phyloP scores from a whole-genome alignment of 2,329 filamentous ascomycete species.

The Pseudogymnoascus sp. region DNA sequence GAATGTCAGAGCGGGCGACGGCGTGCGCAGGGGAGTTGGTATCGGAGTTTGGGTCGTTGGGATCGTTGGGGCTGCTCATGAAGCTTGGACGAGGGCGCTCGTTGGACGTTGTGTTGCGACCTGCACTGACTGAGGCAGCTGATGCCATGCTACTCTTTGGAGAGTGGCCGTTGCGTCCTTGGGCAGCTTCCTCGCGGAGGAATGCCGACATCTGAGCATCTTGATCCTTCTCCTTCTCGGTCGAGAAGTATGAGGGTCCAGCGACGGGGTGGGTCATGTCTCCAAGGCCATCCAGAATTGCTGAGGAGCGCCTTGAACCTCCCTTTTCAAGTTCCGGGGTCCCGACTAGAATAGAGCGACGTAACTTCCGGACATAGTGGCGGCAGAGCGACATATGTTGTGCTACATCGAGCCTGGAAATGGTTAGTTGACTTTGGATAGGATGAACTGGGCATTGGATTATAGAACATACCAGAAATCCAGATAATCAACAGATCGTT shows the following conservation, averaged over 20 bases:
- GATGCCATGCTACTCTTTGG: constrained; percentile 38
- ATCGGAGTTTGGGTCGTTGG: constrained; percentile 57
- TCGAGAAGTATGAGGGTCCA: constrained; percentile 53
- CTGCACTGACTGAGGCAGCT: constrained; percentile 18
- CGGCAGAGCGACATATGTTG: constrained; percentile 97
- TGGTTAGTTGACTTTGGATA: constrained; percentile 19
- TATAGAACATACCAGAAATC: constrained; percentile 75
- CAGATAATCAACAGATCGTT: constrained; percentile 92
- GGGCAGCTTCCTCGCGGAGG: constrained; percentile 57
- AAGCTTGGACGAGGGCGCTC: constrained; percentile 40
- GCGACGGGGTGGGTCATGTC: constrained; percentile 54
- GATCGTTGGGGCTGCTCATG: constrained; percentile 52
- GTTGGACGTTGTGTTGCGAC: constrained; percentile 42
- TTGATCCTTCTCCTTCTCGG: constrained; percentile 65
- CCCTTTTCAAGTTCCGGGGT: constrained; percentile 82
- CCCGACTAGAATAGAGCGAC: constrained; percentile 82
- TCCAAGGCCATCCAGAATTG: constrained; percentile 62
- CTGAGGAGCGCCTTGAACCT: constrained; percentile 76
- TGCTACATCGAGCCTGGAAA: constrained; percentile 85
- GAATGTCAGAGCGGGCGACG: constrained; percentile 80
- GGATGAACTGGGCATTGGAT: background rate
- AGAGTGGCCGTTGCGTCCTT: constrained; percentile 43
- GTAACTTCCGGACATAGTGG: constrained; percentile 91
- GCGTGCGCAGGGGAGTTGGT: constrained; percentile 76
- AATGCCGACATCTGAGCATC: constrained; percentile 90